Evolutionary conservation across 306 rosid species (phyloP).

Genomic region (Chamaecrista fasciculata): DNA sequence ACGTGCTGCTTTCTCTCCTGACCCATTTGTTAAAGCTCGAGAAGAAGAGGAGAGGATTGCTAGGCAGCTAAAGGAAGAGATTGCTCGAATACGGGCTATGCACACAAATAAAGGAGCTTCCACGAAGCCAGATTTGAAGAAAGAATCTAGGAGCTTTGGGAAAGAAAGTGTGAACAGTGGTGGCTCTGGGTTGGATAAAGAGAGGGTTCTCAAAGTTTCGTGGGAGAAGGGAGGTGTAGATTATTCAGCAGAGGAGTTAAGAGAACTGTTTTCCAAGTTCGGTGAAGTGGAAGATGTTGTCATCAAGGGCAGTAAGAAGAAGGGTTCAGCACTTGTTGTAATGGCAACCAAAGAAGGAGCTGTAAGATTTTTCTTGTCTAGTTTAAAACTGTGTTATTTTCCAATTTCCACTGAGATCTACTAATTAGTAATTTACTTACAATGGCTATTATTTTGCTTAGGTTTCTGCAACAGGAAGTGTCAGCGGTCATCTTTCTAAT

Average conservation of each 20-base stretch:
- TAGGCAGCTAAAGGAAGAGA: constrained; percentile 67
- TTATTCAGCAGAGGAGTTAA: constrained; percentile 69
- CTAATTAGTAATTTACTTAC: constrained; percentile 12
- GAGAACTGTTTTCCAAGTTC: constrained; percentile 62
- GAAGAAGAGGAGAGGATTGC: constrained; percentile 77
- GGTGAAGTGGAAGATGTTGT: constrained; percentile 93
- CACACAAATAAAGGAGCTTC: constrained; percentile 50
- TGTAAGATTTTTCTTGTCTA: constrained; percentile 41
- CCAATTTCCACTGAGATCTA: neutral
- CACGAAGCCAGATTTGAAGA: constrained; percentile 27
- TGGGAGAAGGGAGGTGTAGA: constrained; percentile 87
- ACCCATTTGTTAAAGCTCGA: constrained; percentile 45
- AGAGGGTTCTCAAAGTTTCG: constrained; percentile 75
- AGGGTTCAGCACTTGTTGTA: constrained; percentile 83
- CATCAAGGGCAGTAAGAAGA: constrained; percentile 71
- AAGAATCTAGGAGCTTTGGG: constrained; percentile 34
- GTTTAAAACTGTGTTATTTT: neutral
- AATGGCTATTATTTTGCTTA: constrained; percentile 29
- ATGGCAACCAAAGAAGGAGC: constrained; percentile 85
- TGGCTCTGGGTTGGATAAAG: constrained; percentile 50
- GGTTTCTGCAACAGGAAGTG: constrained; percentile 64
- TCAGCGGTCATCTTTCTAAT: constrained; percentile 73
- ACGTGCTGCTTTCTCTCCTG: constrained; percentile 56
- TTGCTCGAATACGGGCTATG: constrained; percentile 73
- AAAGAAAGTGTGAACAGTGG: constrained; percentile 36